Evolutionary conservation across 2,329 filamentous ascomycete species (phyloP), one percentile per base, ranked within the genome.

Genomic region (Pseudodiploospora longispora): DNA sequence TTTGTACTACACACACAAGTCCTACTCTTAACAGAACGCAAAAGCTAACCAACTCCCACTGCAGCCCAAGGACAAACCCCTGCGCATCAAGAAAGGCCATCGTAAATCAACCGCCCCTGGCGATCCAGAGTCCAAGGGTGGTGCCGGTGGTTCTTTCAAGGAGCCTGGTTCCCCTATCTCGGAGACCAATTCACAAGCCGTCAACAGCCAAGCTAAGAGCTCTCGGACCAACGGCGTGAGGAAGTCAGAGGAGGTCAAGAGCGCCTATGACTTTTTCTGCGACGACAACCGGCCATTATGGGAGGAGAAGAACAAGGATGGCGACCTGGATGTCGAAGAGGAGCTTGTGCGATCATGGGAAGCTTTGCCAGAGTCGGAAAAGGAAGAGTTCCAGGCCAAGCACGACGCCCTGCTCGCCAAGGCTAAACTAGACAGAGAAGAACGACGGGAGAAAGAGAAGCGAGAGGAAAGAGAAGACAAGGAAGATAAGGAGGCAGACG

Each of bases 21-120:
- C 19, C 19, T 19, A 19, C 19, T 19, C 19, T 19, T 19, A 19
- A 19, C 19, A 19, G 19, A 19, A 19, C 19, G 19, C 19, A 19
- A 19, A 19, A 34, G 12, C 12, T 9, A 34, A 9, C 32, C 32
- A 34, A 33, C 40, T 27, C 57, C 54, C 54, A 54, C 55, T 56
- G 52, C 61, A 86, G 82, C 85, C 85, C 31, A 83, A 87, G 64
- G 84, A 88, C 57, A 88, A 88, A 64, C 85, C 85, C 30, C 68
- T 88, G 51, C 78, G 85, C 30, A 82, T 78, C 50, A 89, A 89
- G 70, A 77, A 85, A 43, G 81, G 81, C 47, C 82, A 87, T 56
- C 69, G 83, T 42, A 83, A 83, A 63, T 68, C 72, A 27, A 77
- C 76, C 32, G 62, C 70, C 43, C 59, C 71, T 44, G 63, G 66